phyloP scores from a whole-genome alignment of 164 flowering plant genomes.

The Liriodendron chinense region DNA sequence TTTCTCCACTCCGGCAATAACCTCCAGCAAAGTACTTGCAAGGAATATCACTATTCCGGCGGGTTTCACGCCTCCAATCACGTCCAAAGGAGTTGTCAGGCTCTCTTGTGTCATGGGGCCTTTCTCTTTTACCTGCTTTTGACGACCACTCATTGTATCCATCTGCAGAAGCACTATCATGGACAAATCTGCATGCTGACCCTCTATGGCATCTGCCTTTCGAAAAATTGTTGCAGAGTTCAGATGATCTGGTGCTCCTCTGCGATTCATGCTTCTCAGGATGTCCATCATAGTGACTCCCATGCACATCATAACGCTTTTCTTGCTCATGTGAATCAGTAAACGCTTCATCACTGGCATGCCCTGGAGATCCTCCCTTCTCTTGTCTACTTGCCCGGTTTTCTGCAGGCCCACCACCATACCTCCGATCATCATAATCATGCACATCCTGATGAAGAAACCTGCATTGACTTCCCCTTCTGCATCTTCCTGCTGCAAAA shows the following conservation, averaged over 20 bases:
- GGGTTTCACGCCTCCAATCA: constrained; percentile 30
- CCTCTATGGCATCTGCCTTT: constrained; percentile 52
- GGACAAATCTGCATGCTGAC: constrained; percentile 50
- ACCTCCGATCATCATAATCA: constrained; percentile 32
- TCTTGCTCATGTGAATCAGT: constrained; percentile 18
- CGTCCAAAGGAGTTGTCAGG: constrained; percentile 30
- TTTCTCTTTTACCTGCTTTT: constrained; percentile 28
- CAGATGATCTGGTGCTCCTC: constrained; percentile 25
- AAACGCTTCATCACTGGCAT: constrained; percentile 16
- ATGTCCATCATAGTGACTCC: constrained; percentile 18
- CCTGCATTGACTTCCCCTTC: constrained; percentile 47
- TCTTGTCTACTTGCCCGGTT: constrained; percentile 39
- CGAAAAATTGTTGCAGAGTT: constrained; percentile 37
- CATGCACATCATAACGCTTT: constrained; percentile 22
- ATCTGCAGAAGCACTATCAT: constrained; percentile 36
- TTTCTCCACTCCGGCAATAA: constrained; percentile 54
- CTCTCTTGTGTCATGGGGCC: constrained; percentile 30
- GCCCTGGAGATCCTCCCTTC: constrained; percentile 26
- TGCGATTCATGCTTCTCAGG: constrained; percentile 22
- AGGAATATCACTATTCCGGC: constrained; percentile 25
- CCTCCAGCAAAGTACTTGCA: constrained; percentile 74
- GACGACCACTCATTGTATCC: constrained; percentile 19
- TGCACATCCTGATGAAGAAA: constrained; percentile 50
- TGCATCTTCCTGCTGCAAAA: constrained; percentile 64
- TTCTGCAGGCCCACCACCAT: constrained; percentile 19